These are phyloP conservation scores for Westerdykella ornata DNA, from an alignment of 2,329 filamentous ascomycete species.

Conservation along the genomic window DNA sequence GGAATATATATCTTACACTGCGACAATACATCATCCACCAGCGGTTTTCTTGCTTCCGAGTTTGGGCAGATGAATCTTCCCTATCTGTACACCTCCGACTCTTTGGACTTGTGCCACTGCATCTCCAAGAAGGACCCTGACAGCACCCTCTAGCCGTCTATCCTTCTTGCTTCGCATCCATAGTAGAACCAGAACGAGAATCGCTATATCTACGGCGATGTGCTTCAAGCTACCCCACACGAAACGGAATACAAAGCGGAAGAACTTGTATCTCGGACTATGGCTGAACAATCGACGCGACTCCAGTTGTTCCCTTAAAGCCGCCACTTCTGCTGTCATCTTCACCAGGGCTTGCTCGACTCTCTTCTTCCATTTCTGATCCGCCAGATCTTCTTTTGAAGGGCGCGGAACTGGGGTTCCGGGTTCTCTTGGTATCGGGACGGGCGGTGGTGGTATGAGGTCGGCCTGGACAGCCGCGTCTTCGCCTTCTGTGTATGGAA, in stretches of 20 bases:
- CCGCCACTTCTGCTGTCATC: conserved; percentile 87
- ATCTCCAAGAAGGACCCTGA: conserved; percentile 56
- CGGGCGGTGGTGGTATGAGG: conserved; percentile 7
- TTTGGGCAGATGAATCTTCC: conserved; percentile 19
- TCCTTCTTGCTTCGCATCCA: conserved; percentile 70
- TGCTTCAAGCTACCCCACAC: conserved; percentile 67
- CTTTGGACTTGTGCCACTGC: conserved; percentile 35
- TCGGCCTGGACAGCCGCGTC: conserved; percentile 12
- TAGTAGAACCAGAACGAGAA: conserved; percentile 59
- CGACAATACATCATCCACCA: background rate
- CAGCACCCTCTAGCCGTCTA: conserved; percentile 64
- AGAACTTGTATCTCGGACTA: conserved; percentile 57
- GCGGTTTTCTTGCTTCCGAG: conserved; percentile 15
- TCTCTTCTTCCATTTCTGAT: conserved; percentile 66
- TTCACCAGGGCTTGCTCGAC: conserved; percentile 82
- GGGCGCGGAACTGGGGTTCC: conserved; percentile 1
- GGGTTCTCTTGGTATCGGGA: conserved; percentile 9
- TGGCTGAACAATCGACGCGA: conserved; percentile 64
- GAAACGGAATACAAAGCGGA: conserved; percentile 58
- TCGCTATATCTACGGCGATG: conserved; percentile 61
- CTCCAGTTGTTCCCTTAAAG: conserved; percentile 83
- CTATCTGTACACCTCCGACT: conserved; percentile 23
- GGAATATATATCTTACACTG: too few relatives aligned
- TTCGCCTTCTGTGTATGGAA: conserved; percentile 27
- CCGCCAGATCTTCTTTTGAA: conserved; percentile 20